A percentile compares a stretch with the other conserved stretches of the same genome.
Conservation (phyloP, 768 basidiomycete genomes). For the Hysterangium stoloniferum region DNA sequence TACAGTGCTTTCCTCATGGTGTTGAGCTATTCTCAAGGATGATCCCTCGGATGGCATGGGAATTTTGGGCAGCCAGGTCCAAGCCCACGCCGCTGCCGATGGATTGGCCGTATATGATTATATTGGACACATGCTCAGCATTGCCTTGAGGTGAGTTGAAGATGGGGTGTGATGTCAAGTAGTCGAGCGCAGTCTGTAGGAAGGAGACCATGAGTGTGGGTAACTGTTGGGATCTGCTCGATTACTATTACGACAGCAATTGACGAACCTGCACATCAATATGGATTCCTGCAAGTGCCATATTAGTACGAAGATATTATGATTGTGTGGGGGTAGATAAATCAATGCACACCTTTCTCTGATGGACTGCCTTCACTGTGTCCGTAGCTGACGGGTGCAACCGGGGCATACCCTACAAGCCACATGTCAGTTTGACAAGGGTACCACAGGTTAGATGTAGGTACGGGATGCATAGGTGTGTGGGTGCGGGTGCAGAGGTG, state of each 20-base stretch:
- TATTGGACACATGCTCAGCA: slow-evolving; percentile 2
- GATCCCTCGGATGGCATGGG: slow-evolving; percentile 61
- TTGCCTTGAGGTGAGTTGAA: not conserved
- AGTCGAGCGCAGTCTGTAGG: slow-evolving; percentile 50
- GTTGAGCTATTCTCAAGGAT: slow-evolving; percentile 94
- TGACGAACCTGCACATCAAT: slow-evolving; percentile 74
- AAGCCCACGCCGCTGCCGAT: slow-evolving; percentile 93
- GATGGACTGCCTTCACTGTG: slow-evolving; percentile 80
- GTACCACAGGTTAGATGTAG: too few species aligned
- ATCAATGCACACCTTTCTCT: slow-evolving; percentile 58
- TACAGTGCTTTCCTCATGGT: too few species aligned
- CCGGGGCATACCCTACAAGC: too few species aligned
- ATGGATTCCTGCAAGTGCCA: slow-evolving; percentile 74
- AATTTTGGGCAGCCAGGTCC: slow-evolving; percentile 75
- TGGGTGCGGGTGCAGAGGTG: too few species aligned
- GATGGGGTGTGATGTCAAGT: slow-evolving; percentile 36
- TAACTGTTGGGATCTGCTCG: too few species aligned
- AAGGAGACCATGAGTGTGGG: not conserved
- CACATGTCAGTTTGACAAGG: too few species aligned
- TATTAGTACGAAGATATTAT: not conserved
- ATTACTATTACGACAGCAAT: not conserved
- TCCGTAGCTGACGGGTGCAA: slow-evolving; percentile 78
- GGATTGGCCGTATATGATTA: slow-evolving; percentile 74
- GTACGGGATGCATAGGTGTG: too few species aligned
- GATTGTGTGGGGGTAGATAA: not conserved